Conservation (phyloP, 2,329 filamentous ascomycete species). For the Neobulgaria alba region DNA sequence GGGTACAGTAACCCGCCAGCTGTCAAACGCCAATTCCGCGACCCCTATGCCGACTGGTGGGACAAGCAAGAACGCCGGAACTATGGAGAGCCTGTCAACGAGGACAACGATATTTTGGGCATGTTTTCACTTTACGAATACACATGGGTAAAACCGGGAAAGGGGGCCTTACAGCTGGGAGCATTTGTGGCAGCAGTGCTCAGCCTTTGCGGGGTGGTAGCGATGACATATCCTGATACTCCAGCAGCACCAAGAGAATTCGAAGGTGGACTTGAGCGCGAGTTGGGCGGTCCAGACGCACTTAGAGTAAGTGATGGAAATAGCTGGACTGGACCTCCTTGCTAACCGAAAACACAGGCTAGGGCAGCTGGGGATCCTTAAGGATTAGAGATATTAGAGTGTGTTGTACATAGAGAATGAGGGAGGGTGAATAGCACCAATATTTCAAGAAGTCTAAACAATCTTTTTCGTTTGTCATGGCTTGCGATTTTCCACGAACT, state of each 20-base stretch:
- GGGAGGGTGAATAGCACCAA: no score
- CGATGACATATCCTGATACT: slow-evolving; percentile 63
- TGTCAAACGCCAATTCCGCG: slow-evolving; percentile 84
- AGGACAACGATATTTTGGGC: slow-evolving; percentile 89
- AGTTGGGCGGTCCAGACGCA: slow-evolving; percentile 58
- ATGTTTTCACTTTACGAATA: slow-evolving; percentile 87
- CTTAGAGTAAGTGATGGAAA: slow-evolving; percentile 47
- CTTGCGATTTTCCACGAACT: no score
- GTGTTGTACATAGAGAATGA: slow-evolving; percentile 30
- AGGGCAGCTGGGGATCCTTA: slow-evolving; percentile 43
- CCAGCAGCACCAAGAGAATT: slow-evolving; percentile 62
- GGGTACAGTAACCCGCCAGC: slow-evolving; percentile 71
- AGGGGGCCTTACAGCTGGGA: slow-evolving; percentile 59
- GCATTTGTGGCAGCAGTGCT: slow-evolving; percentile 57
- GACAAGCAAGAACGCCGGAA: slow-evolving; percentile 96
- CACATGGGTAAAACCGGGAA: slow-evolving; percentile 67
- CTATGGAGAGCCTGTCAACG: slow-evolving; percentile 92
- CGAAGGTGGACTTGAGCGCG: slow-evolving; percentile 62
- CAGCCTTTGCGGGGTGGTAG: slow-evolving; percentile 58
- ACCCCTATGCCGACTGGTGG: slow-evolving; percentile 92
- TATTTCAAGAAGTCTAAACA: no score
- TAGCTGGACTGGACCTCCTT: background rate
- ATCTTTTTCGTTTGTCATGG: no score
- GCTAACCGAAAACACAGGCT: slow-evolving; percentile 34
- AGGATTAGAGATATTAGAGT: slow-evolving; percentile 21